Evolutionary conservation across 2,329 filamentous ascomycete genomes (phyloP), one percentile per base, ranked within the genome.

Genomic region (Periconia digitata): DNA sequence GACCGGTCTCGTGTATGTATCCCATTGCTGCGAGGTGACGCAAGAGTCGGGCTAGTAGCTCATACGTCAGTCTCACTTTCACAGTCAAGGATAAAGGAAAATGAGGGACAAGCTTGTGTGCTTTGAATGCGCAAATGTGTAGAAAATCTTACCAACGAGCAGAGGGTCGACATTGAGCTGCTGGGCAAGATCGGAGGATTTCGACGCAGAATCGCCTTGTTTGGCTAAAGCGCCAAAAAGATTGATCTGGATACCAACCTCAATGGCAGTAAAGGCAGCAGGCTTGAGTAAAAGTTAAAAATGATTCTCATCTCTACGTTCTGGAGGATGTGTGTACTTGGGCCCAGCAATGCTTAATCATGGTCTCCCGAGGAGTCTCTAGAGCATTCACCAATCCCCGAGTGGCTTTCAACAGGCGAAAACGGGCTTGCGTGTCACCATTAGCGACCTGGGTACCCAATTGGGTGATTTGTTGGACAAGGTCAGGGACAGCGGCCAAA

Each of bases 341-440:
- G 0, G 73, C 74, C 74, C 76, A 79, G 51, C 60, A 67, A 38
- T 78, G 74, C 46, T 73, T 67, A 44, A 78, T 68, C 67, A 79
- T 77, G 0, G 75, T 74, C 60, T 80, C 77, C 6, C 76, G 67
- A 39, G 77, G 77, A 0, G 74, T 78, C 54, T 79, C 76, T 12
- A 70, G 60, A 45, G 54, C 69, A 54, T 18, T 34, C 23, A 46
- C 47, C n/a, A n/a, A n/a, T n/a, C n/a, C n/a, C n/a, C n/a, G 20
- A 46, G 43, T n/a, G 39, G 27, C 24, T 40, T 21, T 50, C 64
- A 58, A 32, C 45, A 38, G 22, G 44, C 18, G 40, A 40, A 47
- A 24, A 51, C 17, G 16, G 23, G 21, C 18, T 44, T 20, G 12
- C 46, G 49, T 23, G 38, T 36, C 22, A 46, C 50, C 39, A 21